A percentile compares a stretch with the other conserved stretches of the same genome.
phyloP scores from a whole-genome alignment of 306 rosid species.

The Cicer bijugum region DNA sequence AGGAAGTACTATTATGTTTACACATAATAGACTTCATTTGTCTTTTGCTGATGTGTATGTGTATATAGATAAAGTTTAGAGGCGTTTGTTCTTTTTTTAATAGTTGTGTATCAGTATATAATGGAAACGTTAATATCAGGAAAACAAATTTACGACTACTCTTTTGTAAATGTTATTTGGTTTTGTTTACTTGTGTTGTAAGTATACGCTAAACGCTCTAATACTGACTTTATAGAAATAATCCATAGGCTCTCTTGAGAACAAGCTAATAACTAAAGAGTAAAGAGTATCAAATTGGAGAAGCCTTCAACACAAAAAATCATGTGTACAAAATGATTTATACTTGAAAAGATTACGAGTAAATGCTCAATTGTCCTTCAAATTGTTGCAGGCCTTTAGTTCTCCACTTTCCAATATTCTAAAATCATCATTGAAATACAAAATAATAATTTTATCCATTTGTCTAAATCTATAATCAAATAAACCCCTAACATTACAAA shows the following conservation, averaged over 20 bases:
- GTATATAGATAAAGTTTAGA: neutral
- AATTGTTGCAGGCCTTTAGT: no score
- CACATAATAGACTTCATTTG: neutral
- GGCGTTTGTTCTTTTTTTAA: conserved; percentile 2
- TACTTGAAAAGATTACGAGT: neutral
- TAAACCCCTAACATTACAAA: no score
- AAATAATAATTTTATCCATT: no score
- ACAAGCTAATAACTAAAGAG: no score
- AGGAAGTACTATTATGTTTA: neutral
- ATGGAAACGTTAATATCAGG: neutral
- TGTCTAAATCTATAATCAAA: no score
- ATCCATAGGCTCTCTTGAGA: no score
- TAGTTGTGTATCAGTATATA: neutral
- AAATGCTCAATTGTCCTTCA: no score
- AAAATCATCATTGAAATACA: no score
- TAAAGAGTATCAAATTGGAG: no score
- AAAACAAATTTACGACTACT: neutral
- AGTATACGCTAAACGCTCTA: neutral
- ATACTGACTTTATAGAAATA: no score
- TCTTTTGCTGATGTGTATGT: neutral
- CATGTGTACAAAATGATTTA: neutral
- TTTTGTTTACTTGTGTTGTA: neutral
- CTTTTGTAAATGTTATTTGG: neutral
- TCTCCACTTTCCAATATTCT: no score
- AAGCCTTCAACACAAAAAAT: neutral